A percentile compares a stretch with the other conserved stretches of the same genome.
These are phyloP conservation scores for Diaporthe sp. DNA, from an alignment of 2,329 filamentous ascomycete genomes.

Conservation along the genomic window DNA sequence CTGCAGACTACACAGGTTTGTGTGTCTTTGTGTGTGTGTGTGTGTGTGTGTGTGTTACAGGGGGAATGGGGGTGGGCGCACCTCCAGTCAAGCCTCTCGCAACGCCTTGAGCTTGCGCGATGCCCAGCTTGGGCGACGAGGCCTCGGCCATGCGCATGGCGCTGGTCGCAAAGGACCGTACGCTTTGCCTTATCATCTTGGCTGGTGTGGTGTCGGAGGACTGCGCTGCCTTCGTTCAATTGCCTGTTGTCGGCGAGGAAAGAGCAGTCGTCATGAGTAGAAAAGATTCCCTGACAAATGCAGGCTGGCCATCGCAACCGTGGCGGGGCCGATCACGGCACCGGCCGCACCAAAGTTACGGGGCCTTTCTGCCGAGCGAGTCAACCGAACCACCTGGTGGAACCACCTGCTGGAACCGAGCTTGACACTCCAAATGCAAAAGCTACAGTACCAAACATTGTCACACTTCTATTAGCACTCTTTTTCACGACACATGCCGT, in stretches of 20 bases:
- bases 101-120: constrained; percentile 84
- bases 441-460: background rate
- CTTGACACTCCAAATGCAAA: background rate
- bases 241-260: background rate
- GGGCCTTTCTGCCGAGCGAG: background rate
- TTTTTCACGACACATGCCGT: background rate
- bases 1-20: background rate
- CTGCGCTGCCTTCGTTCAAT: background rate
- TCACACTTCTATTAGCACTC: background rate
- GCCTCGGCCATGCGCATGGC: constrained; percentile 65
- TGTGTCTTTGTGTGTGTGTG: constrained; percentile 28
- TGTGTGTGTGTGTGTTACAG: background rate
- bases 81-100: constrained; percentile 85
- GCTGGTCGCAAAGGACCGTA: constrained; percentile 76
- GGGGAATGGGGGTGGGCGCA: constrained; percentile 59
- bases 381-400: background rate
- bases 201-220: background rate
- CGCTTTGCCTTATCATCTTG: constrained; percentile 77
- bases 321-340: constrained; percentile 32
- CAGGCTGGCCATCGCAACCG: constrained; percentile 5
- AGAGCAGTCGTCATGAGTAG: background rate
- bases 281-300: constrained; percentile 23
- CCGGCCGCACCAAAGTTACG: constrained; percentile 13
- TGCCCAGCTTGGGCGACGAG: constrained; percentile 73
- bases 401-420: background rate